Conservation (phyloP, 192 early-diverging fungal genomes). For the Lobosporangium transversale region DNA sequence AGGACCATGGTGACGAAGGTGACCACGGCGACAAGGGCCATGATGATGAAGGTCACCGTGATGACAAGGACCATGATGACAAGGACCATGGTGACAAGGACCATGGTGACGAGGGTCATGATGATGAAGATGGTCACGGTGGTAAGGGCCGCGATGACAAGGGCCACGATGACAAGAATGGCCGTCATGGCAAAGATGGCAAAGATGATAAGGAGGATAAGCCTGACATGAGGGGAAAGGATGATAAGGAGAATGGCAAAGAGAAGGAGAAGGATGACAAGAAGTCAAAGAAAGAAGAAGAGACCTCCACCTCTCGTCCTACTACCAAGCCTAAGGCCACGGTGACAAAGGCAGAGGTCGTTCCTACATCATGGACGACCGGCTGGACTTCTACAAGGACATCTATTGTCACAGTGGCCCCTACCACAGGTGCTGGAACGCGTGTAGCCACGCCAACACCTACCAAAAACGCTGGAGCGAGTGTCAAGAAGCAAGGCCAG, state of each 20-base stretch:
- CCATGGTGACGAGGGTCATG: no score
- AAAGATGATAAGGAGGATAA: conserved; percentile 4
- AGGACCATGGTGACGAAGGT: no score
- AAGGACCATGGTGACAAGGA: no score
- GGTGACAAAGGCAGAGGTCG: not conserved
- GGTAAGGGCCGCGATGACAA: not conserved
- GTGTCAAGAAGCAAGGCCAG: not conserved
- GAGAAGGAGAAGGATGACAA: conserved; percentile 1
- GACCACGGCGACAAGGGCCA: no score
- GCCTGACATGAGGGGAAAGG: not conserved
- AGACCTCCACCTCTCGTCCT: not conserved
- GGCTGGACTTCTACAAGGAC: not conserved
- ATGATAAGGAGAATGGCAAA: not conserved
- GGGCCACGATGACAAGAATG: not conserved
- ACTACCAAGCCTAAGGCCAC: not conserved
- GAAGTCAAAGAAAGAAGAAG: not conserved
- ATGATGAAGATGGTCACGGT: no score
- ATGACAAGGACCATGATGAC: no score
- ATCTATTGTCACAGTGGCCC: not conserved
- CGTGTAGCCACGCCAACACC: not conserved
- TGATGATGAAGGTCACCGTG: no score
- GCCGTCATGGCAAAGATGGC: not conserved
- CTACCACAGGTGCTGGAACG: not conserved
- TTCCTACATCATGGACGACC: not conserved
- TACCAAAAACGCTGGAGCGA: not conserved